Conservation (phyloP, 2,329 filamentous ascomycete genomes). For the Periconia macrospinosa region DNA sequence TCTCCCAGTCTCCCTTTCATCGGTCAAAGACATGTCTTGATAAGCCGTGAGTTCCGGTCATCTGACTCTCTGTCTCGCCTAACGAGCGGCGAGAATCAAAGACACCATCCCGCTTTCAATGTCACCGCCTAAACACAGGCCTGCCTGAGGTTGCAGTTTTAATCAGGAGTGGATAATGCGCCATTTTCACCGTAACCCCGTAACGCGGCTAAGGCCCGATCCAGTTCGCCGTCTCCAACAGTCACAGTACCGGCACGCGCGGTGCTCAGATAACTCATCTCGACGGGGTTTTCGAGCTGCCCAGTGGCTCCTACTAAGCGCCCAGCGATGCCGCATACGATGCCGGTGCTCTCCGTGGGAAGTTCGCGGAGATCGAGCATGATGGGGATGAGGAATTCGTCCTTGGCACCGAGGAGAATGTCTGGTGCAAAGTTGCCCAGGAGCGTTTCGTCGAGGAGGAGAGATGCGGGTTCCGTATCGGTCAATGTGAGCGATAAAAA, state of each 20-base stretch:
- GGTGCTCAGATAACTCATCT: slow-evolving; percentile 90
- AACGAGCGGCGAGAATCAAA: neutral
- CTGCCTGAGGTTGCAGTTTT: slow-evolving; percentile 3
- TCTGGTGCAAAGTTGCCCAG: slow-evolving; percentile 60
- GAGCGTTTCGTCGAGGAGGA: slow-evolving; percentile 71
- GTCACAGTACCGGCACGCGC: slow-evolving; percentile 88
- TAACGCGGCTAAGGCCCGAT: slow-evolving; percentile 73
- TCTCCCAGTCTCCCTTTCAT: slow-evolving; percentile 1
- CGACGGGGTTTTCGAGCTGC: slow-evolving; percentile 53
- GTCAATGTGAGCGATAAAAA: slow-evolving; percentile 77
- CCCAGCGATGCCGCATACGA: slow-evolving; percentile 91
- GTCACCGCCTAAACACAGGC: slow-evolving; percentile 1
- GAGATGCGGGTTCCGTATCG: slow-evolving; percentile 71
- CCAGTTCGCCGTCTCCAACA: slow-evolving; percentile 72
- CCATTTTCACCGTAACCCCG: slow-evolving; percentile 40
- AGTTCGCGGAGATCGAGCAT: slow-evolving; percentile 81
- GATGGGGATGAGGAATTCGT: slow-evolving; percentile 77
- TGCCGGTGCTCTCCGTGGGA: slow-evolving; percentile 86
- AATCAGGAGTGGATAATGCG: slow-evolving; percentile 21
- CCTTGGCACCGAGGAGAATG: slow-evolving; percentile 74
- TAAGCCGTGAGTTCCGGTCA: neutral
- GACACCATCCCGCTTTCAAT: neutral
- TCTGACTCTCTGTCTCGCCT: neutral
- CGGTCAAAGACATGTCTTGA: slow-evolving; percentile 5
- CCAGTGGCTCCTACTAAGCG: slow-evolving; percentile 72